Percentiles rank a stretch among this genome's conserved stretches.
Conservation (phyloP, 306 rosid species). For the Trifolium repens region DNA sequence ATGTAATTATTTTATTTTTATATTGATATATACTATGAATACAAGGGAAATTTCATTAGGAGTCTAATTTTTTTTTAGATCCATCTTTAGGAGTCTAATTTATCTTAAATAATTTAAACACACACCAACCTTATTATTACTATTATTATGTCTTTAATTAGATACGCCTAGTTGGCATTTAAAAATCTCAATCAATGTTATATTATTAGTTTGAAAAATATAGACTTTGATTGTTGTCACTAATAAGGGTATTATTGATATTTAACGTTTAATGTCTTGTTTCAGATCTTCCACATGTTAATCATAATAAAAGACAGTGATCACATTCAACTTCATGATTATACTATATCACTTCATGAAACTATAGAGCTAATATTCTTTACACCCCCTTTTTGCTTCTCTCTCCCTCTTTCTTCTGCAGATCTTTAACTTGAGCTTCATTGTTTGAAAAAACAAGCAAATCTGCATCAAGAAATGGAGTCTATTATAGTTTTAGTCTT, state of each 20-base stretch:
- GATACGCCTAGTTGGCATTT: no score
- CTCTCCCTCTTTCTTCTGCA: conserved; percentile 37
- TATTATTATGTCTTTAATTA: no score
- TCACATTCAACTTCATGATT: background rate
- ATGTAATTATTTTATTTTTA: no score
- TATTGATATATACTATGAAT: no score
- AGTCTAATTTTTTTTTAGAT: no score
- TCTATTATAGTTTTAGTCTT: conserved; percentile 55
- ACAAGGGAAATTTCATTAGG: no score
- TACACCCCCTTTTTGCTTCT: background rate
- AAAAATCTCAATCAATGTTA: no score
- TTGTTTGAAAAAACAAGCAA: conserved; percentile 15
- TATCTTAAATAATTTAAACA: no score
- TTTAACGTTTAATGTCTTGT: conserved; percentile 3
- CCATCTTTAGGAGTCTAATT: no score
- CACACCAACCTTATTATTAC: no score
- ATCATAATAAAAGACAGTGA: conserved; percentile 1
- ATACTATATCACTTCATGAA: conserved; percentile 24
- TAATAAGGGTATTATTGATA: conserved; percentile 32
- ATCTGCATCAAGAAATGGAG: conserved; percentile 61
- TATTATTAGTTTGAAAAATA: no score
- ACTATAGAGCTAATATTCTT: conserved; percentile 26
- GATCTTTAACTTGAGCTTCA: conserved; percentile 49
- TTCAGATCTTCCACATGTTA: conserved; percentile 20
- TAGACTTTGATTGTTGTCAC: background rate